phyloP scores from a whole-genome alignment of 2,329 filamentous ascomycete species.

The Fusarium ambrosium region DNA sequence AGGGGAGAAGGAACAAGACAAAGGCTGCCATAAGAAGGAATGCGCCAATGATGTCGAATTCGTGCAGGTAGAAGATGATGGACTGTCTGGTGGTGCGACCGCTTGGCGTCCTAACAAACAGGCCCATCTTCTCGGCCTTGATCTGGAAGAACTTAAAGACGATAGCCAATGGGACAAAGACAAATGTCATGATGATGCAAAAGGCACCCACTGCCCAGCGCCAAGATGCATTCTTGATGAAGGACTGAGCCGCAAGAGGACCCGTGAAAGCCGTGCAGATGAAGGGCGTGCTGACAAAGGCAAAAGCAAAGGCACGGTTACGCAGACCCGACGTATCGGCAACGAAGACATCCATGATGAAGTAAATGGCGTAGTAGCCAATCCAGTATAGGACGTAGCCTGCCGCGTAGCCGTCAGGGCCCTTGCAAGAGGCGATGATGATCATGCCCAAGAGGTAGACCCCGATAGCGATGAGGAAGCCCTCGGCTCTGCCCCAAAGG shows the following conservation, averaged over 20 bases:
- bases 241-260: slow-evolving; percentile 59
- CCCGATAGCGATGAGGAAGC: slow-evolving; percentile 50
- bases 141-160: slow-evolving; percentile 18
- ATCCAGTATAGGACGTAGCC: slow-evolving; percentile 70
- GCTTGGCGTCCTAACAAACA: slow-evolving; percentile 11
- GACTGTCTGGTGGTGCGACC: slow-evolving; percentile 53
- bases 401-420: slow-evolving; percentile 60
- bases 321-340: slow-evolving; percentile 50
- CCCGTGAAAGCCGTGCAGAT: slow-evolving; percentile 52
- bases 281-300: slow-evolving; percentile 51
- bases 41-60: neutral
- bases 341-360: slow-evolving; percentile 49
- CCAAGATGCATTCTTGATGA: slow-evolving; percentile 70
- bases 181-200: slow-evolving; percentile 36
- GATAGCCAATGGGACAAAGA: neutral
- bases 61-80: neutral
- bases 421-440: slow-evolving; percentile 69
- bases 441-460: slow-evolving; percentile 60
- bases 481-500: slow-evolving; percentile 55
- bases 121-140: slow-evolving; percentile 2
- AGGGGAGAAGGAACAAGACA: neutral
- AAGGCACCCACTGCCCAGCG: slow-evolving; percentile 45
- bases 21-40: neutral
- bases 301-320: slow-evolving; percentile 51
- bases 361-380: slow-evolving; percentile 55